Conservation (phyloP, 2,329 filamentous ascomycete genomes). For the Huntiella decipiens region DNA sequence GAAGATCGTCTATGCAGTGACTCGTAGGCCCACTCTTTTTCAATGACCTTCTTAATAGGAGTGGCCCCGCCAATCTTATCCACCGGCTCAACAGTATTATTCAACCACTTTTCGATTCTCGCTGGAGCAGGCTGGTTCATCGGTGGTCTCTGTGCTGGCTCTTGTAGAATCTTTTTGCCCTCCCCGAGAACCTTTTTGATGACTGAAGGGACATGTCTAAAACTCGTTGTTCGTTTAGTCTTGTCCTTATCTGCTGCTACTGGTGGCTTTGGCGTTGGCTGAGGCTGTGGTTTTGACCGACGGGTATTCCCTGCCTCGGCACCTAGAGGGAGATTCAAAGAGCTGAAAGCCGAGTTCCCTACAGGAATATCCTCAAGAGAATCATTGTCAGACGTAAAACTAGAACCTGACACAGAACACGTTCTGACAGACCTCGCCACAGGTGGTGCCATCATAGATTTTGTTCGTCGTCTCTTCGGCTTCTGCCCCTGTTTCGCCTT, state of each 20-base stretch:
- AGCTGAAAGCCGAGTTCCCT: slow-evolving; percentile 48
- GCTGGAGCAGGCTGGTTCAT: slow-evolving; percentile 32
- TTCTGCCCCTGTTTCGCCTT: neutral
- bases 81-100: slow-evolving; percentile 42
- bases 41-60: slow-evolving; percentile 18
- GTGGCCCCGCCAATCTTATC: slow-evolving; percentile 22
- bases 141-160: slow-evolving; percentile 29
- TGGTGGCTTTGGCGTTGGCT: neutral
- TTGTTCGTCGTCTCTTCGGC: slow-evolving; percentile 3
- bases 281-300: slow-evolving; percentile 18
- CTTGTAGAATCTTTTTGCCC: slow-evolving; percentile 44
- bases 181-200: slow-evolving; percentile 45
- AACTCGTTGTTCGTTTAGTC: slow-evolving; percentile 32
- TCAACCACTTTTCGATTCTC: slow-evolving; percentile 48
- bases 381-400: slow-evolving; percentile 16
- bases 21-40: slow-evolving; percentile 17
- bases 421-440: slow-evolving; percentile 8
- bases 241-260: slow-evolving; percentile 13
- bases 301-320: slow-evolving; percentile 24
- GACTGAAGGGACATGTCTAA: slow-evolving; percentile 42
- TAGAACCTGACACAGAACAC: slow-evolving; percentile 16
- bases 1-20: slow-evolving; percentile 10
- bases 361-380: slow-evolving; percentile 35
- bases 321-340: slow-evolving; percentile 35
- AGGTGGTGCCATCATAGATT: slow-evolving; percentile 8